These are phyloP conservation scores for Ephemerocybe angulata DNA, from an alignment of 768 basidiomycete genomes.

Conservation along the genomic window DNA sequence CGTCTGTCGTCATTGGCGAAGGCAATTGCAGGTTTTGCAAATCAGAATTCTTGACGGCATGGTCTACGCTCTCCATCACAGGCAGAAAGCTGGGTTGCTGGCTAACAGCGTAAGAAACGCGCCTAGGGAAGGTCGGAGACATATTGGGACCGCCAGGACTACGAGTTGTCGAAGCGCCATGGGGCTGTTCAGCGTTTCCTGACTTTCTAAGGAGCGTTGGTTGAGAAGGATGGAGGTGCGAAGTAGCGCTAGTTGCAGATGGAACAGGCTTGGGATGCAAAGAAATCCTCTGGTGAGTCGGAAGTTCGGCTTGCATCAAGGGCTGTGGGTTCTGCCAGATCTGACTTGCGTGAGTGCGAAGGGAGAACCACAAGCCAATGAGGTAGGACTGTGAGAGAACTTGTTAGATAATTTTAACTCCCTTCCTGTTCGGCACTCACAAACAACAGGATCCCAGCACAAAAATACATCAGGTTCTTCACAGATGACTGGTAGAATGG, in stretches of 20 bases:
- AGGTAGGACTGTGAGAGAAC: constrained; percentile 73
- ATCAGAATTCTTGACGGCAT: constrained; percentile 63
- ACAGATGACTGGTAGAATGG: constrained; percentile 97
- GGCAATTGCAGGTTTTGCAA: constrained; percentile 54
- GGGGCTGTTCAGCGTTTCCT: constrained; percentile 7
- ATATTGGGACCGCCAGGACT: constrained; percentile 16
- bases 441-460: constrained; percentile 83
- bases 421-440: constrained; percentile 46
- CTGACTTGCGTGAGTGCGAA: constrained; percentile 94
- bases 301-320: constrained; percentile 65
- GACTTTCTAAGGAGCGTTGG: constrained; percentile 12
- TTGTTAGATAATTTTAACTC: constrained; percentile 6
- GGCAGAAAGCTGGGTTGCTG: constrained; percentile 47
- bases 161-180: constrained; percentile 3
- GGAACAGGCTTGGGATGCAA: constrained; percentile 57
- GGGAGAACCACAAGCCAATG: constrained; percentile 96
- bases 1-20: constrained; percentile 71
- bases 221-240: neutral
- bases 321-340: constrained; percentile 99
- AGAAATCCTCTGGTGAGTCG: constrained; percentile 53
- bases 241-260: constrained; percentile 20
- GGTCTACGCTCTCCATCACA: constrained; percentile 73
- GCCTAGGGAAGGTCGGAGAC: constrained; percentile 45
- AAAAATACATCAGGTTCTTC: constrained; percentile 93
- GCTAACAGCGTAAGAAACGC: constrained; percentile 53